Percentiles rank a stretch among this genome's conserved stretches.
Evolutionary conservation across 106 monocot species (phyloP).

Genomic region (Dioscorea zingiberensis): DNA sequence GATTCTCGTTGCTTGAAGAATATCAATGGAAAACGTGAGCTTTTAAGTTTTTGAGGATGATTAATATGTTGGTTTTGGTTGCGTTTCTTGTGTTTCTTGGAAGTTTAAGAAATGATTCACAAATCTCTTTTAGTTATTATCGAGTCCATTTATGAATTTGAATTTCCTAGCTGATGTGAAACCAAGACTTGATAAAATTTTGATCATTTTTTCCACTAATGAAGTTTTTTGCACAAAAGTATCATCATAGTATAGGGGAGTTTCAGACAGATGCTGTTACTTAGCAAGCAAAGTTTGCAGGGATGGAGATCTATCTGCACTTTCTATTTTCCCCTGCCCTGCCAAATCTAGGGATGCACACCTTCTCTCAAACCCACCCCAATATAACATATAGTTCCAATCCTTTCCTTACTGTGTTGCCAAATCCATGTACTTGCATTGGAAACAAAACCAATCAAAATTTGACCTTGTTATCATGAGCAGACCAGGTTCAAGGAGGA

Average conservation of each 20-base stretch:
- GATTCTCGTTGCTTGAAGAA: too few species aligned
- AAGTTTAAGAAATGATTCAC: too few species aligned
- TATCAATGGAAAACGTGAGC: too few species aligned
- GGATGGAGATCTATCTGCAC: not conserved
- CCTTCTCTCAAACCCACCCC: slow-evolving; percentile 3
- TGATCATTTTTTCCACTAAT: not conserved
- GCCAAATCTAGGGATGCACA: slow-evolving; percentile 4
- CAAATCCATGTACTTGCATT: not conserved
- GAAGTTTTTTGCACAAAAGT: not conserved
- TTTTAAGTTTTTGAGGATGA: too few species aligned
- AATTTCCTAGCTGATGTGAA: too few species aligned
- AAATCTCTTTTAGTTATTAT: too few species aligned
- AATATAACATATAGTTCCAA: not conserved
- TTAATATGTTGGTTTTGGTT: too few species aligned
- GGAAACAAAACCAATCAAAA: not conserved
- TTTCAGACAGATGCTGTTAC: not conserved
- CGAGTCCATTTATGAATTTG: too few species aligned
- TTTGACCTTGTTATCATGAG: not conserved
- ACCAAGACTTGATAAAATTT: too few species aligned
- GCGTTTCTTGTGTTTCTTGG: too few species aligned
- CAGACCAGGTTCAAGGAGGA: not conserved
- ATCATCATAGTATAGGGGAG: not conserved
- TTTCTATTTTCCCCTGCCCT: not conserved
- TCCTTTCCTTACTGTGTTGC: not conserved
- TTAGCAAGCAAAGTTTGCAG: slow-evolving; percentile 3